Evolutionary conservation across 2,329 filamentous ascomycete genomes (phyloP), one percentile per base, ranked within the genome.

Genomic region (Diplodia mutila): DNA sequence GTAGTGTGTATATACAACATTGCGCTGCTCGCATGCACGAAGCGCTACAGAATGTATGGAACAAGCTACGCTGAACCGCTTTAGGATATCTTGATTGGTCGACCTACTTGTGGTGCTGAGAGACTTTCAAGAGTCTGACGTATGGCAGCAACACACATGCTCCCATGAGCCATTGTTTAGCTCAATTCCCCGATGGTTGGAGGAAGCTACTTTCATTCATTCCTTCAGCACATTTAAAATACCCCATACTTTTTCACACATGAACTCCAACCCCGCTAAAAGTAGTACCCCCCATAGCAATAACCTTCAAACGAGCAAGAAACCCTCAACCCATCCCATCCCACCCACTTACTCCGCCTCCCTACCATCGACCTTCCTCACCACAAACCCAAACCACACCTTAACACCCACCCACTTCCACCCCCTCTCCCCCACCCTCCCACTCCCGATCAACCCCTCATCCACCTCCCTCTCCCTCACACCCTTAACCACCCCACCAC

Each of bases 321-420:
- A 39, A n/a, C 46, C 29, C 11, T 11, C 29, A 1, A 54, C 21
- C 29, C 12, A 18, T 32, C 18, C 1, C 8, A 46, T 8, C 29
- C 5, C 29, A 3, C 8, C 29, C 3, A 8, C 42, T 34, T 23
- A 21, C 32, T 29, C 23, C 27, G 23, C 39, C 51, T 34, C 39
- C 39, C 39, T 34, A 18, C 25, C 49, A 9, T 9, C 49, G 12
- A 2, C 29, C 46, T 70, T 78, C 69, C 70, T 71, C n/a, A 81
- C 25, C 32, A 78, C 66, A 32, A 80, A 14, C 4, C 78, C 79
- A 73, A 71, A 78, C 80, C 80, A 81, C 7, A 81, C 78, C 37
- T 71, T 77, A 1, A 72, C 69, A 7, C 79, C 79, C 51, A 81
- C 69, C 80, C 80, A 81, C 73, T 81, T 81, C 70, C 69, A 54